Evolutionary conservation across 352 stramenopile genomes (phyloP), one percentile per base, ranked within the genome.

Genomic region (Globisporangium echinulatum): DNA sequence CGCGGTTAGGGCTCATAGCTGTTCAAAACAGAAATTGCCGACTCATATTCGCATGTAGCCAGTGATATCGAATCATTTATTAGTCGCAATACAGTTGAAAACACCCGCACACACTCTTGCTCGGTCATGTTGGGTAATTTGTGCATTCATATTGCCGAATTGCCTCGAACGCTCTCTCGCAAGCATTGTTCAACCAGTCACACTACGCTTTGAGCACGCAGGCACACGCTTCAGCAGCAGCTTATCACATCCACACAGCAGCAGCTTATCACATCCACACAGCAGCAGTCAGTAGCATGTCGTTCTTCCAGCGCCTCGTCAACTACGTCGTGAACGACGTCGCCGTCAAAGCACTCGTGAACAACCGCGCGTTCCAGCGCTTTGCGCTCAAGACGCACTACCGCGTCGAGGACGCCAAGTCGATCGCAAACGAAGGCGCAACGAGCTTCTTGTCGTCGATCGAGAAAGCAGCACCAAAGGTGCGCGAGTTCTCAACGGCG

Each of bases 381-480:
- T 92, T 94, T 68, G 84, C 84, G 38, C 69, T 94, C 54, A 90
- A 90, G 72, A 94, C 84, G 49, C 84, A 94, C 71, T 84, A 90
- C 68, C 74, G 79, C 70, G 77, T 94, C 39, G 72, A 91, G 64
- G 79, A 92, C 64, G 80, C 81, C 70, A 94, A 90, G 78, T 83
- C 72, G 38, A 69, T 91, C 54, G 82, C 77, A 6, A 73, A 71
- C 44, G 78, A 71, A 7, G 65, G 79, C 58, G 70, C 74, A 37
- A 64, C 77, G 48, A 70, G 60, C 25, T 65, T 89, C 42, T 70
- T 77, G 49, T 81, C 68, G 48, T 74, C 66, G 36, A 63, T 90
- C 50, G 72, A 87, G 63, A 77, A 77, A 53, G 77, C 77, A 58
- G 79, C 70, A 42, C 81, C 83, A 48, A 90, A 90, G 63, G 66